Conservation (phyloP, 2,329 filamentous ascomycete genomes). For the Alternaria gaisen region DNA sequence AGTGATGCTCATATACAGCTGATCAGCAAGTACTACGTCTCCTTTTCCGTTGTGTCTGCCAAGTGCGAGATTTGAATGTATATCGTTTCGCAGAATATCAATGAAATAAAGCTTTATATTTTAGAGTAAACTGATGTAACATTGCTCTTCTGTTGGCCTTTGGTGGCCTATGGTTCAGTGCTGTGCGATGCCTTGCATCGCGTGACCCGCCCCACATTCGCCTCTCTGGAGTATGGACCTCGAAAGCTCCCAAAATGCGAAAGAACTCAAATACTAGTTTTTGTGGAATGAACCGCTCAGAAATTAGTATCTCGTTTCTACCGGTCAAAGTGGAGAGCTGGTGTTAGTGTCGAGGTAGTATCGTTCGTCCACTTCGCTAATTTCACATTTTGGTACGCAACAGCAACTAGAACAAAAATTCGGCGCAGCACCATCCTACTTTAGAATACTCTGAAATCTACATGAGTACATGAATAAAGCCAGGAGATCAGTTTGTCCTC, state of each 20-base stretch:
- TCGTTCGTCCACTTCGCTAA: background rate
- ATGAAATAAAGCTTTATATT: background rate
- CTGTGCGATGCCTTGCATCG: background rate
- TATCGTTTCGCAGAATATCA: background rate
- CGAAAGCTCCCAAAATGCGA: background rate
- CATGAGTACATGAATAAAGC: background rate
- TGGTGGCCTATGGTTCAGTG: background rate
- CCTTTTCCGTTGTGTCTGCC: background rate
- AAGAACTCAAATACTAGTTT: background rate
- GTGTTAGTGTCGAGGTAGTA: background rate
- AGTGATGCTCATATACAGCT: background rate
- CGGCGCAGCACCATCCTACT: background rate
- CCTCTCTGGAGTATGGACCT: background rate
- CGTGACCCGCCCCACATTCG: background rate
- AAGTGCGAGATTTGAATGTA: background rate
- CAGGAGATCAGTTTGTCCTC: background rate
- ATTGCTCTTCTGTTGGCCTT: background rate
- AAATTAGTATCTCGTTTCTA: background rate
- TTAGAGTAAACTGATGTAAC: background rate
- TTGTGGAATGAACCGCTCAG: background rate
- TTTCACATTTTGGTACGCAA: background rate
- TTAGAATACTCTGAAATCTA: background rate
- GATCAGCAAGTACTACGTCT: background rate
- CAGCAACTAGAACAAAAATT: constrained; percentile 1
- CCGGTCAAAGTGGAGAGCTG: background rate